Evolutionary conservation across 106 monocot species (phyloP), one percentile per base, ranked within the genome.

Genomic region (Gastrodia elata): DNA sequence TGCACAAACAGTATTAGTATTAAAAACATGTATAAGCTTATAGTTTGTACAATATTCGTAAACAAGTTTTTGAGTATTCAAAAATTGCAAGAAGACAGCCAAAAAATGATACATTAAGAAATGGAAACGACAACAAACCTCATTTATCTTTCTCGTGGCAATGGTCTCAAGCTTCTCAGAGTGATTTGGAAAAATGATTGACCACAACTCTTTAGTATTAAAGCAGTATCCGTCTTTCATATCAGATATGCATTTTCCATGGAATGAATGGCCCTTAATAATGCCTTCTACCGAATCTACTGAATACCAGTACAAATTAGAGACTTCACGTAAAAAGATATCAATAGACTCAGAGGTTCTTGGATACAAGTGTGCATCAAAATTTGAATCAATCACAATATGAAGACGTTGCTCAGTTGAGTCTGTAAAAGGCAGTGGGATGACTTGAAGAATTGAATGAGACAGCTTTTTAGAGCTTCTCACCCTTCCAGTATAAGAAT

Each of bases 401-500:
- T 99, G 93, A 76, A 94, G 91, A 2, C 80, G 80, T 72, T 94
- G 88, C 68, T 94, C 98, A 39, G 81, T 82, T 72, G 88, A 75
- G 75, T 93, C 93, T 33, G 83, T 83, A 52, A 91, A 74, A 58
- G 93, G 82, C 77, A 99, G 85, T 46, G 87, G 87, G 56, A 94
- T 84, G 52, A 93, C 82, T 78, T 91, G 88, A 77, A 39, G 35
- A 49, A 99, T 70, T 26, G 86, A 91, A 79, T 99, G 91, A 28
- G 72, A 61, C 73, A 91, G 77, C 38, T 70, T 83, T 46, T 84
- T 39, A 64, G 85, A 87, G 42, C 76, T 79, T 15, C 75, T 71
- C 43, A 79, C 89, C 68, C 85, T 91, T 27, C 98, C 98, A n/a
- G 87, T 87, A 68, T 91, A 91, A 34, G 91, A 88, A 83, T 99